Percentiles rank a stretch among this genome's conserved stretches.
These are phyloP conservation scores for Entoloma clypeatum DNA, from an alignment of 1,284 basidiomycete genomes.

Conservation along the genomic window DNA sequence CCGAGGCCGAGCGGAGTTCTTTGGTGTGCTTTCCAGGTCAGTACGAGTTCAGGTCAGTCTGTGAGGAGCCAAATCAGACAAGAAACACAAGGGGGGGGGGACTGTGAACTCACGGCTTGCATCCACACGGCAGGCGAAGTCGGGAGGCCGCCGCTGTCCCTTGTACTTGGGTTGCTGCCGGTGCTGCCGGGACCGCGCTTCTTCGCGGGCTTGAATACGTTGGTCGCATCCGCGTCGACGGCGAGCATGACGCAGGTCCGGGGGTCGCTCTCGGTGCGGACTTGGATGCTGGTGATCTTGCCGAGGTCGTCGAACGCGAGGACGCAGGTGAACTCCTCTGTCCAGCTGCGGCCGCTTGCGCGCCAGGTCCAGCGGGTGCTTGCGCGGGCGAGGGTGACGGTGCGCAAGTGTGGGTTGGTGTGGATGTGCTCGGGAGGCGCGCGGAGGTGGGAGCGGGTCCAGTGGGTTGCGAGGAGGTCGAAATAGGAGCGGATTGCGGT, in stretches of 20 bases:
- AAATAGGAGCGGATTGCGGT: slow-evolving; percentile 46
- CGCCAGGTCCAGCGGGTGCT: slow-evolving; percentile 43
- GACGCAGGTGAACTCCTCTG: slow-evolving; percentile 41
- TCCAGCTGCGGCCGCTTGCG: slow-evolving; percentile 35
- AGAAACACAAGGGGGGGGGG: too few relatives aligned
- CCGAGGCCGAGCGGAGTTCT: too few relatives aligned
- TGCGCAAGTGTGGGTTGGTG: slow-evolving; percentile 21
- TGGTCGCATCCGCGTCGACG: slow-evolving; percentile 30
- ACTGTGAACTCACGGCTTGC: too few relatives aligned
- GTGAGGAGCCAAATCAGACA: too few relatives aligned
- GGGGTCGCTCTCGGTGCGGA: slow-evolving; percentile 34
- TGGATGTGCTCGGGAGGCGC: slow-evolving; percentile 21
- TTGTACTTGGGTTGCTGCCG: too few relatives aligned
- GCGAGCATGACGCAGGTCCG: slow-evolving; percentile 43
- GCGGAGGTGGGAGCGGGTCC: slow-evolving; percentile 31
- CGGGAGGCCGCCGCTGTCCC: too few relatives aligned
- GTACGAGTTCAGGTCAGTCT: too few relatives aligned
- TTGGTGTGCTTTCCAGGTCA: too few relatives aligned
- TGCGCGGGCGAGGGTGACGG: slow-evolving; percentile 32
- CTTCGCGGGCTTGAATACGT: too few relatives aligned
- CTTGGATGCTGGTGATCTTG: slow-evolving; percentile 36
- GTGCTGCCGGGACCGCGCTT: too few relatives aligned
- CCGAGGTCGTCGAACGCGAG: slow-evolving; percentile 38
- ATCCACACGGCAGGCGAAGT: too few relatives aligned
- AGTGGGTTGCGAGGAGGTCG: slow-evolving; percentile 41